Evolutionary conservation across 2,329 filamentous ascomycete species (phyloP).

Genomic region (Ambrosiella xylebori): DNA sequence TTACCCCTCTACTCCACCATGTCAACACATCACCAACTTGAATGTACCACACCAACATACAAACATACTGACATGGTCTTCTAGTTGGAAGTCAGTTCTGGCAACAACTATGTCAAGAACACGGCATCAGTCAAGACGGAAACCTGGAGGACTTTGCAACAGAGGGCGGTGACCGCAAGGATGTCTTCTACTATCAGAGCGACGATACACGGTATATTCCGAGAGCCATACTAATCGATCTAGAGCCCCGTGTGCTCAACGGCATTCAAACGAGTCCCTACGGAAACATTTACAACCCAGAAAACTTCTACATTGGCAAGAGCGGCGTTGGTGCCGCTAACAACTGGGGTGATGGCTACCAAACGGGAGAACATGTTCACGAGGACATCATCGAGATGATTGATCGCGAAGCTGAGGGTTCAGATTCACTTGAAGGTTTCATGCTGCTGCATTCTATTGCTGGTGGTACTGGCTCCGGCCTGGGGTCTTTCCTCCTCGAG

Average conservation of each 20-base stretch:
- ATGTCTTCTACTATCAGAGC: constrained; percentile 99
- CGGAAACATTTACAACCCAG: constrained; percentile 97
- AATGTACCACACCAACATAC: not conserved
- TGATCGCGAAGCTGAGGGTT: constrained; percentile 92
- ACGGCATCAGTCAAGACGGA: constrained; percentile 93
- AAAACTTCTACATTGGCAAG: constrained; percentile 96
- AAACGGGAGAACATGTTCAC: constrained; percentile 76
- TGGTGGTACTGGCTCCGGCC: constrained; percentile 86
- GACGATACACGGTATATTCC: constrained; percentile 98
- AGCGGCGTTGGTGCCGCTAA: constrained; percentile 88
- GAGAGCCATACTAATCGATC: constrained; percentile 81
- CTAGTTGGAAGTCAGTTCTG: constrained; percentile 93
- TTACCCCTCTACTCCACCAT: constrained; percentile 14
- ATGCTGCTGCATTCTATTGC: constrained; percentile 98
- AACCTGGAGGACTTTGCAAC: constrained; percentile 96
- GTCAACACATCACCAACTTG: constrained; percentile 1
- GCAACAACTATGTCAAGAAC: constrained; percentile 96
- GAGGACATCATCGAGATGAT: constrained; percentile 99
- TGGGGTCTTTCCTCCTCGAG: constrained; percentile 89
- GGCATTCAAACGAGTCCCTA: constrained; percentile 85
- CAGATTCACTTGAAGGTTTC: constrained; percentile 94
- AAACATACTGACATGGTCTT: constrained; percentile 16
- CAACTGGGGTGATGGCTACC: constrained; percentile 96
- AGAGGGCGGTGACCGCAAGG: constrained; percentile 92
- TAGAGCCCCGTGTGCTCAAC: constrained; percentile 88